A percentile compares a stretch with the other conserved stretches of the same genome.
Evolutionary conservation across 257 asterid species (phyloP).

Genomic region (Solanum neorickii): DNA sequence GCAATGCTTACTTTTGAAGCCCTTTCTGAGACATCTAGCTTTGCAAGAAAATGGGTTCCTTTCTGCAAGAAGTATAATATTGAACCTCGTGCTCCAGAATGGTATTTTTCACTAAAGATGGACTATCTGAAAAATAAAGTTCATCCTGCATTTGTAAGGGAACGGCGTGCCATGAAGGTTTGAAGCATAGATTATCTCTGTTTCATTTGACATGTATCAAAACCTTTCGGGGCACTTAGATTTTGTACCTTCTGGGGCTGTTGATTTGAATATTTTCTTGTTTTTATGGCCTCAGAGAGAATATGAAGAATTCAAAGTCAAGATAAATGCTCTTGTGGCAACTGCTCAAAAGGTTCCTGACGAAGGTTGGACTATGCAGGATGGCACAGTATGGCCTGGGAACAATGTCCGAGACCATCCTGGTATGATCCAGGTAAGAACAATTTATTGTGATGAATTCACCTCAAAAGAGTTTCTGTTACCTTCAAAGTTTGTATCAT

Average conservation of each 20-base stretch:
- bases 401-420: conserved; percentile 90
- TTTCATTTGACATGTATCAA: background rate
- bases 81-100: conserved; percentile 91
- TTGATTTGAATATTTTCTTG: background rate
- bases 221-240: background rate
- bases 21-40: conserved; percentile 69
- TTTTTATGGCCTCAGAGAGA: conserved; percentile 49
- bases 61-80: conserved; percentile 67
- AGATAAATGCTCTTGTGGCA: conserved; percentile 62
- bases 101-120: conserved; percentile 76
- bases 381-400: conserved; percentile 96
- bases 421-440: conserved; percentile 90
- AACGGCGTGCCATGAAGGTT: conserved; percentile 85
- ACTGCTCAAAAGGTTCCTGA: conserved; percentile 81
- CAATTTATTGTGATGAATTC: background rate
- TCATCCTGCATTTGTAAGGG: conserved; percentile 72
- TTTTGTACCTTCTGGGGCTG: background rate
- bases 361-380: conserved; percentile 97
- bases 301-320: conserved; percentile 84
- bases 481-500: background rate
- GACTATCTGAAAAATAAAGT: conserved; percentile 77
- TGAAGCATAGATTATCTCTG: background rate
- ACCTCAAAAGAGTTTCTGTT: background rate
- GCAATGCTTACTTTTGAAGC: conserved; percentile 89
- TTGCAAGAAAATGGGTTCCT: conserved; percentile 82